Evolutionary conservation across 306 rosid genomes (phyloP).

Genomic region (Fragaria ananassa): DNA sequence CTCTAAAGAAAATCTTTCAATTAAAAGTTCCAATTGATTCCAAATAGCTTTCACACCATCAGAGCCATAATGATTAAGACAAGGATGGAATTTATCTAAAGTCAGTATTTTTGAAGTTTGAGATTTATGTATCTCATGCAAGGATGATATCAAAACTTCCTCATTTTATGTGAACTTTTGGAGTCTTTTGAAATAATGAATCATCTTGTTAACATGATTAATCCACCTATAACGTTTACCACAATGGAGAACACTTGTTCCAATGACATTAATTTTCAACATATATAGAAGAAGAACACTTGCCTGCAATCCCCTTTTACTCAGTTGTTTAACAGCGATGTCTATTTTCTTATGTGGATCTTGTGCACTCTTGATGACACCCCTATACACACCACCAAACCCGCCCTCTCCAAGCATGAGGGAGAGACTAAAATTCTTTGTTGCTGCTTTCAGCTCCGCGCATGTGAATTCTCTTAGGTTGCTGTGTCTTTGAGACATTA

Average conservation of each 20-base stretch:
- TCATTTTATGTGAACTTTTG: not conserved
- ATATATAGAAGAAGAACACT: conserved; percentile 23
- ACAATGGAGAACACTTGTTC: not conserved
- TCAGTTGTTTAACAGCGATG: conserved; percentile 58
- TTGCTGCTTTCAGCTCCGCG: conserved; percentile 53
- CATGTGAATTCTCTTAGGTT: conserved; percentile 55
- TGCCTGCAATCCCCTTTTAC: conserved; percentile 66
- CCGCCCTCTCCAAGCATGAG: conserved; percentile 67
- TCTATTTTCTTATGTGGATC: conserved; percentile 42
- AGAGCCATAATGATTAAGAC: not conserved
- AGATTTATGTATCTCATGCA: not conserved
- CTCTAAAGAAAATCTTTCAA: not conserved
- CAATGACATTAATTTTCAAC: not conserved
- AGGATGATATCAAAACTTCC: not conserved
- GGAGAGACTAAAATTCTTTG: conserved; percentile 52
- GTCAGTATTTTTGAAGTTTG: not conserved
- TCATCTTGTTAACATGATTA: not conserved
- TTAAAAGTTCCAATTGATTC: not conserved
- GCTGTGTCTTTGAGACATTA: conserved; percentile 45
- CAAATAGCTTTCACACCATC: not conserved
- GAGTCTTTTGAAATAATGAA: not conserved
- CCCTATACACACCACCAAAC: conserved; percentile 56
- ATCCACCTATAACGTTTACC: not conserved
- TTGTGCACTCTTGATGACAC: conserved; percentile 32
- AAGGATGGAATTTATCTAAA: not conserved